Base-by-base conservation (phyloP, 371 early-diverging fungal species). In the Choanephora cucurbitarum region DNA sequence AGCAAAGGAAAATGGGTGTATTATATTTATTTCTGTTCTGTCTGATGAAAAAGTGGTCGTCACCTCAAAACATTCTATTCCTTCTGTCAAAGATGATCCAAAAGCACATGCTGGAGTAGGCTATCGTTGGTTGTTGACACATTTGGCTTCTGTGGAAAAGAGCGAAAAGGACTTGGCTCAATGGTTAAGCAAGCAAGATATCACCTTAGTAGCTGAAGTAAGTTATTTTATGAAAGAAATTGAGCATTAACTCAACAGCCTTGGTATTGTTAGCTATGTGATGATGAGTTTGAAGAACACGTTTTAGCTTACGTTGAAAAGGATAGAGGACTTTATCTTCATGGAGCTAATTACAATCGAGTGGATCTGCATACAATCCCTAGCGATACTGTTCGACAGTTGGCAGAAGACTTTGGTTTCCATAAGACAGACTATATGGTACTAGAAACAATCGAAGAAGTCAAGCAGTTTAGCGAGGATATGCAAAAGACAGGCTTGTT, bases 231-330 rank as follows among this genome's bases (percentile, higher is more conserved):
- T n/a, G n/a, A n/a, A n/a, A n/a, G n/a, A n/a, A n/a, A n/a, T n/a
- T n/a, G n/a, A n/a, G n/a, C n/a, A n/a, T n/a, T n/a, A n/a, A n/a
- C n/a, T n/a, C n/a, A n/a, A n/a, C n/a, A n/a, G n/a, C n/a, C n/a
- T n/a, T n/a, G n/a, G n/a, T n/a, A n/a, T n/a, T n/a, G n/a, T n/a
- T n/a, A 93, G 88, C 81, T 96, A 1, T 94, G 92, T 37, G 98
- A 98, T 67, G 97, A 98, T 63, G 83, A 79, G 4, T 98, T 98
- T 71, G 94, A 98, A 62, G 94, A 97, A 64, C 98, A 97, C 65
- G 79, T 97, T 19, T 61, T 97, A 43, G 89, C 88, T 48, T 98
- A 98, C 59, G 75, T 87, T 4, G 77, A 68, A 7, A 91, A 91
- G 15, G 64, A 69, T 43, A 73, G 91, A 24, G 98, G 98, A 0